phyloP scores from a whole-genome alignment of 1,284 basidiomycete species.

The Moesziomyces sp. region DNA sequence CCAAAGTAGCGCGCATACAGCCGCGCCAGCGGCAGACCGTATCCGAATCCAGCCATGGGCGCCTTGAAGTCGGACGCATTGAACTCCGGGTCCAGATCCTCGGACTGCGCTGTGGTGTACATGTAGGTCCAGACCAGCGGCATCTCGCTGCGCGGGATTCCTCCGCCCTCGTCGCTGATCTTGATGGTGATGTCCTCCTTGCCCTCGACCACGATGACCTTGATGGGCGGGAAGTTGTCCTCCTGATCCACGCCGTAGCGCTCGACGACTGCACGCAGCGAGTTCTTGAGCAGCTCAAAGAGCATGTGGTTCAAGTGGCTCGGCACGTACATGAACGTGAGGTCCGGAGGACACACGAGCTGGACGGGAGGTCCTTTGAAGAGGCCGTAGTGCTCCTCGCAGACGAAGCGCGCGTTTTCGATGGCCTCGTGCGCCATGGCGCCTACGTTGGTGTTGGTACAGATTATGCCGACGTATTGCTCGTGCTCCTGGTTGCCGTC shows the following conservation, averaged over 20 bases:
- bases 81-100: slow-evolving; percentile 84
- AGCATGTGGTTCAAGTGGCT: slow-evolving; percentile 89
- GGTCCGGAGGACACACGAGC: slow-evolving; percentile 88
- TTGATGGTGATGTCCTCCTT: slow-evolving; percentile 95
- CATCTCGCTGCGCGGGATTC: slow-evolving; percentile 89
- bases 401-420: slow-evolving; percentile 97
- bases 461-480: slow-evolving; percentile 98
- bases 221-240: slow-evolving; percentile 88
- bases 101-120: slow-evolving; percentile 95
- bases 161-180: slow-evolving; percentile 95
- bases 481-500: slow-evolving; percentile 57
- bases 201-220: slow-evolving; percentile 90
- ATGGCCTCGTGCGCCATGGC: slow-evolving; percentile 83
- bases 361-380: slow-evolving; percentile 97
- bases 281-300: slow-evolving; percentile 99
- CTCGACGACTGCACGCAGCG: slow-evolving; percentile 94
- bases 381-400: slow-evolving; percentile 89
- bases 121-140: slow-evolving; percentile 98
- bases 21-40: slow-evolving; percentile 88
- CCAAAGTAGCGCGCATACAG: slow-evolving; percentile 91
- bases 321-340: slow-evolving; percentile 94
- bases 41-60: slow-evolving; percentile 91
- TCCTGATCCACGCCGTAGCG: slow-evolving; percentile 86
- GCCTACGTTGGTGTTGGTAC: slow-evolving; percentile 78
- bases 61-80: slow-evolving; percentile 94